These are phyloP conservation scores for Epichloe elymi DNA, from an alignment of 2,329 filamentous ascomycete species.

Conservation along the genomic window DNA sequence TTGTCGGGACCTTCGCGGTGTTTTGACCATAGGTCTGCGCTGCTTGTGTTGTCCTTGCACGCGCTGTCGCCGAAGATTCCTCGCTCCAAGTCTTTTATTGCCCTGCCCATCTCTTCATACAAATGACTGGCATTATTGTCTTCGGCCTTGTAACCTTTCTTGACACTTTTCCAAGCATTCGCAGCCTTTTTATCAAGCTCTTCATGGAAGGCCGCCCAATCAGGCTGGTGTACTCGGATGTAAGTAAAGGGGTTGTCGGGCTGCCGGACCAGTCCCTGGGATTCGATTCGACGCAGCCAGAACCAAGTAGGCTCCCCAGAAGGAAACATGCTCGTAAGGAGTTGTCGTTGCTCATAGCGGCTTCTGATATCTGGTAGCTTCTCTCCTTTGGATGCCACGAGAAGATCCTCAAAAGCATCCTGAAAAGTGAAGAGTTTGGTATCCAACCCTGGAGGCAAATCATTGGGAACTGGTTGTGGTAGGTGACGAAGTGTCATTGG, in stretches of 20 bases:
- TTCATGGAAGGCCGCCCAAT: slow-evolving; percentile 18
- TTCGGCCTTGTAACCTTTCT: slow-evolving; percentile 7
- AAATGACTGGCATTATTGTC: slow-evolving; percentile 6
- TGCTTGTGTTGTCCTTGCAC: not conserved
- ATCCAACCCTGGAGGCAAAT: slow-evolving; percentile 25
- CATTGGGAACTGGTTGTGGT: slow-evolving; percentile 33
- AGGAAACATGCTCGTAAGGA: slow-evolving; percentile 26
- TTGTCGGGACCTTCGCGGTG: slow-evolving; percentile 15
- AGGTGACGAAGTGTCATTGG: slow-evolving; percentile 27
- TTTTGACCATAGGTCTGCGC: not conserved
- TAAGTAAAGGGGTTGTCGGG: slow-evolving; percentile 12
- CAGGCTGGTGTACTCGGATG: slow-evolving; percentile 7
- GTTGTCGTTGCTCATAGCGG: slow-evolving; percentile 21
- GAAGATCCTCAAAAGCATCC: slow-evolving; percentile 45
- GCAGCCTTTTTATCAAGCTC: slow-evolving; percentile 17
- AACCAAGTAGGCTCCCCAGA: slow-evolving; percentile 26
- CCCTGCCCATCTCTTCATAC: slow-evolving; percentile 6
- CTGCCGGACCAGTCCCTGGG: slow-evolving; percentile 24
- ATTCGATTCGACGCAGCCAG: slow-evolving; percentile 27
- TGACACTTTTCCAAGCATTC: slow-evolving; percentile 15
- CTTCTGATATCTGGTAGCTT: slow-evolving; percentile 26
- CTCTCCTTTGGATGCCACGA: slow-evolving; percentile 31
- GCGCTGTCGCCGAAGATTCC: slow-evolving; percentile 1
- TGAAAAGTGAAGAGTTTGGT: slow-evolving; percentile 34
- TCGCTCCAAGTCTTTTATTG: slow-evolving; percentile 7